phyloP scores from a whole-genome alignment of 148 eudicot species.

The Diospyros lotus region DNA sequence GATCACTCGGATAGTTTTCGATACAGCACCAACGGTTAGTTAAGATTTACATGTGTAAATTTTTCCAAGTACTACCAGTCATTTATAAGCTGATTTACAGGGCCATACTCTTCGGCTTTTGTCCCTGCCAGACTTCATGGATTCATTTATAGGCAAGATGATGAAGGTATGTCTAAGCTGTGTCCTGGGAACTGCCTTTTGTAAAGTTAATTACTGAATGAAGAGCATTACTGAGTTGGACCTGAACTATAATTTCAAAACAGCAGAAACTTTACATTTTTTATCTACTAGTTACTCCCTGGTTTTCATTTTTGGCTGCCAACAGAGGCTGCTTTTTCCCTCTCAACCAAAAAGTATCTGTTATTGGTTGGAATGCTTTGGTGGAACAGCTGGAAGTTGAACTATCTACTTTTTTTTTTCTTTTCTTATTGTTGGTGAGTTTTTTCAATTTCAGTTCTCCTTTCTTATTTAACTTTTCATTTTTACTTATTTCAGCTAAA shows the following conservation, averaged over 20 bases:
- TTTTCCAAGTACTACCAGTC: neutral
- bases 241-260: neutral
- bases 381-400: neutral
- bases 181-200: neutral
- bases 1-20: constrained; percentile 86
- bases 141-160: constrained; percentile 86
- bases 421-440: neutral
- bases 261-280: neutral
- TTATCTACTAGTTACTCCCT: no score
- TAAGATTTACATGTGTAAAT: neutral
- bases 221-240: neutral
- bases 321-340: neutral
- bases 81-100: constrained; percentile 30
- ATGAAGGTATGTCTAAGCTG: constrained; percentile 41
- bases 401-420: neutral
- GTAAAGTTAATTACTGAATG: neutral
- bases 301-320: neutral
- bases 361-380: neutral
- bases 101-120: constrained; percentile 83
- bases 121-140: constrained; percentile 88
- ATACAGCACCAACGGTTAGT: constrained; percentile 87
- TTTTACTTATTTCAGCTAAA: constrained; percentile 46
- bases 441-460: neutral
- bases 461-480: neutral
- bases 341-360: neutral